Evolutionary conservation across 257 asterid species (phyloP).

Genomic region (Nicotiana tabacum): DNA sequence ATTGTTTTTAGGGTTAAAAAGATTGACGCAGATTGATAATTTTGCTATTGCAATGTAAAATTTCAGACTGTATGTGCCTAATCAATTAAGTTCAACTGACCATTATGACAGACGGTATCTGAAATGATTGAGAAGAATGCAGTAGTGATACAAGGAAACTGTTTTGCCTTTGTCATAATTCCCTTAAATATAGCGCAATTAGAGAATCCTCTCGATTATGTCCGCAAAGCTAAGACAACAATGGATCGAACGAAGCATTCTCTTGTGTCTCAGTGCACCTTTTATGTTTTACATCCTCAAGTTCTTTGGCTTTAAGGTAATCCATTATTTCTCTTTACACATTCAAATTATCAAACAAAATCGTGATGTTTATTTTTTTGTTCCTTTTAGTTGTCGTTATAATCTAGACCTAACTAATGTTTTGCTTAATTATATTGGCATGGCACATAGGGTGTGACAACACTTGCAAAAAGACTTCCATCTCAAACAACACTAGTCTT

Average conservation of each 20-base stretch:
- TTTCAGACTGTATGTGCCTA: neutral
- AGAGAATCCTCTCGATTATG: neutral
- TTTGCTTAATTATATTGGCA: neutral
- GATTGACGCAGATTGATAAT: neutral
- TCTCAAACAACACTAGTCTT: neutral
- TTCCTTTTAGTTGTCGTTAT: neutral
- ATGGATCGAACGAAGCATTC: neutral
- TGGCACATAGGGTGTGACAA: neutral
- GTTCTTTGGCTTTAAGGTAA: neutral
- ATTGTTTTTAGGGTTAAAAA: neutral
- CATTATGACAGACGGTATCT: neutral
- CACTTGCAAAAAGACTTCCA: neutral
- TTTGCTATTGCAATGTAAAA: neutral
- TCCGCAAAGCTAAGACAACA: neutral
- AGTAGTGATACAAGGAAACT: neutral
- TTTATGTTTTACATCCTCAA: neutral
- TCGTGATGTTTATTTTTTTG: neutral
- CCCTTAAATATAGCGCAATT: neutral
- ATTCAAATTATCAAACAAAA: neutral
- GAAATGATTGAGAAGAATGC: conserved; percentile 1
- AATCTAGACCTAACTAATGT: neutral
- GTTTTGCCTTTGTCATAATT: neutral
- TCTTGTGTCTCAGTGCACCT: neutral
- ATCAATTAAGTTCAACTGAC: neutral
- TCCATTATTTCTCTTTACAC: neutral